Percentiles rank a stretch among this genome's conserved stretches.
These are phyloP conservation scores for Pythium periplocum DNA, from an alignment of 352 stramenopile species.

Conservation along the genomic window DNA sequence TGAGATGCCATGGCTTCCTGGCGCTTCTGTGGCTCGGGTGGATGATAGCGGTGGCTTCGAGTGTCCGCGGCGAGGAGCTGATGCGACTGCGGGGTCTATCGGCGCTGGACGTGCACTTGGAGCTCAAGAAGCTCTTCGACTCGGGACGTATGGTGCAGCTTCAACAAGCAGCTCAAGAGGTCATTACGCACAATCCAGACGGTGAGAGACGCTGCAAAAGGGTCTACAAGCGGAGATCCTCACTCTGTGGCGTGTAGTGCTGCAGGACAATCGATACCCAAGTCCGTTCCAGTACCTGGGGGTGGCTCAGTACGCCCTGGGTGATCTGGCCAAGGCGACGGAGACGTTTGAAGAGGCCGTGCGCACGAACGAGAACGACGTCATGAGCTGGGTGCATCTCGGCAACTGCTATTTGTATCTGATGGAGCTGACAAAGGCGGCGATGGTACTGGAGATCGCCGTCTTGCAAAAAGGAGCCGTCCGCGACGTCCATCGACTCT, in stretches of 20 bases:
- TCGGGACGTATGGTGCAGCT: not conserved
- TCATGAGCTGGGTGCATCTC: slow-evolving; percentile 55
- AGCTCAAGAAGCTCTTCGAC: not conserved
- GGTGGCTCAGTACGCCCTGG: slow-evolving; percentile 63
- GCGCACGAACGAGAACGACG: slow-evolving; percentile 36
- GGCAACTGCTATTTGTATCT: slow-evolving; percentile 68
- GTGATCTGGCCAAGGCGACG: slow-evolving; percentile 48
- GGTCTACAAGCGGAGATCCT: too few relatives aligned
- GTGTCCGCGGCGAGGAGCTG: too few relatives aligned
- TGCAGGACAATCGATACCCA: slow-evolving; percentile 26
- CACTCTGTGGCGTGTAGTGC: slow-evolving; percentile 8
- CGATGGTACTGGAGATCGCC: slow-evolving; percentile 39
- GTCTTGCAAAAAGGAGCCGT: slow-evolving; percentile 33
- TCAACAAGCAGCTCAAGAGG: not conserved
- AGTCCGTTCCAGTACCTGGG: slow-evolving; percentile 68
- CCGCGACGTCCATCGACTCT: slow-evolving; percentile 33
- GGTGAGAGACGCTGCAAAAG: not conserved
- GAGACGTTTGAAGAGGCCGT: slow-evolving; percentile 56
- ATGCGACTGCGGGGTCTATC: not conserved
- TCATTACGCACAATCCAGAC: not conserved
- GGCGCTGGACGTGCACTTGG: not conserved
- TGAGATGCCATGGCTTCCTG: too few relatives aligned
- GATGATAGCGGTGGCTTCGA: too few relatives aligned
- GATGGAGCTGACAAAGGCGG: slow-evolving; percentile 34
- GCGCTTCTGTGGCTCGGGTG: too few relatives aligned